Evolutionary conservation across 2,329 filamentous ascomycete genomes (phyloP), one percentile per base, ranked within the genome.

Genomic region (Xylaria arbuscula): DNA sequence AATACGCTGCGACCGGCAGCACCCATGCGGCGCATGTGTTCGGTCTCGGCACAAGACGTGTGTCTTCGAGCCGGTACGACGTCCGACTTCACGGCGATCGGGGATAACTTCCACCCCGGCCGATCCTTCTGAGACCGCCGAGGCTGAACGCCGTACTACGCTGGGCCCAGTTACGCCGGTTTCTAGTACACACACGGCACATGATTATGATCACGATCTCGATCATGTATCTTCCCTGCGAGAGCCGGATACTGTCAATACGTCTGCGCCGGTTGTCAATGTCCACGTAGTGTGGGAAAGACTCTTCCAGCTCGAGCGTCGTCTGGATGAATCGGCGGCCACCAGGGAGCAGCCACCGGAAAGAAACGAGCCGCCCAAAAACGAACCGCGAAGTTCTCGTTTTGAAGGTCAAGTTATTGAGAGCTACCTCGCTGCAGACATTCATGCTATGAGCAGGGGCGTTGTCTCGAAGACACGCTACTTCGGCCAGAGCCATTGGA

Each of bases 1-100:
- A 76, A 86, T 90, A 67, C 83, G 84, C 55, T 91, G 89, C 74
- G 86, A 91, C 73, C 85, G 87, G 57, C 84, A 85, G 67, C 77
- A 79, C 7, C 89, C 89, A 0, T 91, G 89, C 73, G 83, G 81
- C 67, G 88, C 89, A 66, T 91, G 89, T 73, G 67, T 85, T n/a
- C 84, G 85, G 70, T 86, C 87, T 24, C 84, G 84, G 70, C 86
- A 84, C 48, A 81, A 83, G 6, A 81, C 81, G 22, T 91, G 89
- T 73, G 81, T 86, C 1, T 90, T 74, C 66, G 74, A 77, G 59
- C 51, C 72, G 10, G 13, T 11, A 15, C 47, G 50, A 2, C 22
- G 53, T n/a, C 54, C 55, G 45, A 54, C 42, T 59, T 68, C 19
- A 72, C 75, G 50, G 73, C 76, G 24, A 75, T 78, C 64, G 73